Base-by-base conservation (phyloP, 192 early-diverging fungal species). In the Podila epigama region DNA sequence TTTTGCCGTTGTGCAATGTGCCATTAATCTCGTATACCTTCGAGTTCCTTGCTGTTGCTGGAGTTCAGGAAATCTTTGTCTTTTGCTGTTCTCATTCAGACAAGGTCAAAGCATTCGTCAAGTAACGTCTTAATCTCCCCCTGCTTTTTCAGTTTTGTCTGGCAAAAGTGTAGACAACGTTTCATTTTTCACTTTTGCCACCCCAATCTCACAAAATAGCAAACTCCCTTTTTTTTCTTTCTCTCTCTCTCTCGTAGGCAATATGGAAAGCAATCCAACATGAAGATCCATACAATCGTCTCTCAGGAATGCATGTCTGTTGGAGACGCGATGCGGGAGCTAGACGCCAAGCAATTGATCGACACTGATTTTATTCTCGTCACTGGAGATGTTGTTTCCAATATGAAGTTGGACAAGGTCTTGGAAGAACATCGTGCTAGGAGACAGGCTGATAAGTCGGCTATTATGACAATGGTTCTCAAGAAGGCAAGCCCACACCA, bases 11-110 rank as follows among this genome's bases (percentile, higher is more conserved):
- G 27, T 93, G 91, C 82, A 99, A 99, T 79, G 92, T 96, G 29
- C 98, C 98, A 0, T 82, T 99, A 66, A 92, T 99, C 67, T 95
- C 98, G 73, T 98, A 99, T 75, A 95, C 96, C 1, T 86, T 99
- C 41, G 98, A 99, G 77, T 88, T 95, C 54, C 84, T 99, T 27
- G 95, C 95, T 7, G 82, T 89, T 5, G 90, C 94, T 8, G 93
- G 92, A 31, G 93, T 98, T 2, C 83, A 92, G 58, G 94, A 97
- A 68, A 86, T 96, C 20, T 92, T 92, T 65, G 70, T 99, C 57
- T 84, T 97, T 41, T 95, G 94, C 82, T 89, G 90, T 58, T 84
- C 91, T 15, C 95, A 97, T 77, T 81, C 92, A 10, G 92, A 97
- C 9, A 79, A 88, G 44, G 93, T 99, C 68, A 91, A 87, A 66